Percentiles rank a stretch among this genome's conserved stretches.
phyloP scores from a whole-genome alignment of 1,284 basidiomycete genomes.

The Leccinum fallax region DNA sequence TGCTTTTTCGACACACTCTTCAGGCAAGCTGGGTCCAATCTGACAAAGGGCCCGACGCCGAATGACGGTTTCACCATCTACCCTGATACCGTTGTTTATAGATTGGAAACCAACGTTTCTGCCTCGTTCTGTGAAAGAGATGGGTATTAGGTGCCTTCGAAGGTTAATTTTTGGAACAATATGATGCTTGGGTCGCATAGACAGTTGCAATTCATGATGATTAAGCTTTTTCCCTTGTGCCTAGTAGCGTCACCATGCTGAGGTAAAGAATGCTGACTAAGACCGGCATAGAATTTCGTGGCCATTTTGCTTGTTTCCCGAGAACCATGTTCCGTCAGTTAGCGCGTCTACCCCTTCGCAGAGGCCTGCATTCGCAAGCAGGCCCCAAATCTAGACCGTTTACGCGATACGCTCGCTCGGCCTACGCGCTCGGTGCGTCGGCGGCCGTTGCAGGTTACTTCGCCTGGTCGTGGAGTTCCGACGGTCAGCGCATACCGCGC shows the following conservation, averaged over 20 bases:
- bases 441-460: constrained; percentile 30
- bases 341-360: constrained; percentile 35
- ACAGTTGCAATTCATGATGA: not conserved
- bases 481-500: constrained; percentile 10
- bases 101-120: not conserved
- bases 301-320: not conserved
- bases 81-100: not conserved
- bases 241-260: not conserved
- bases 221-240: not conserved
- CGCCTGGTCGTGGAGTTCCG: constrained; percentile 30
- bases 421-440: constrained; percentile 33
- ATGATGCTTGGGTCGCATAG: not conserved
- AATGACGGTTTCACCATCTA: not conserved
- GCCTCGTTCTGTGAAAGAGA: not conserved
- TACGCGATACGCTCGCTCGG: constrained; percentile 22
- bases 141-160: not conserved
- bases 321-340: constrained; percentile 42
- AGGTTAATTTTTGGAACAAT: not conserved
- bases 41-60: not conserved
- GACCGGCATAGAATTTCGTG: constrained; percentile 25
- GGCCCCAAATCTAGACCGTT: constrained; percentile 13
- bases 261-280: constrained; percentile 22
- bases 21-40: not conserved
- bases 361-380: constrained; percentile 32
- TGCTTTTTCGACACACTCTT: not conserved